Percentiles rank a stretch among this genome's conserved stretches.
Conservation (phyloP, 2,329 filamentous ascomycete genomes). For the Parastagonospora avenae region DNA sequence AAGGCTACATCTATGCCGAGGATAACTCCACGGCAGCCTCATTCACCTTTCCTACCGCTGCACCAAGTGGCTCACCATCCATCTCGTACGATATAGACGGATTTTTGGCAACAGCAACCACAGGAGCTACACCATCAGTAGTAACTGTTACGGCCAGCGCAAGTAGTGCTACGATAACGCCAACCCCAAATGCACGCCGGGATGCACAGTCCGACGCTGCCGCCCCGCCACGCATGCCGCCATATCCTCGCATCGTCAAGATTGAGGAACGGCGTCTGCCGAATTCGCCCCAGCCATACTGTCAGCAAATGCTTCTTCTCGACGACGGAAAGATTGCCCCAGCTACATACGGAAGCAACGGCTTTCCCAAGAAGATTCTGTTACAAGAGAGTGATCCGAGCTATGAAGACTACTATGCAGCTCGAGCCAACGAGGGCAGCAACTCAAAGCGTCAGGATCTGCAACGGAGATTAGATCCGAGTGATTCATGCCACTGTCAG, state of each 20-base stretch:
- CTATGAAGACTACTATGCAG: constrained; percentile 30
- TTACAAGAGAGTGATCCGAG: constrained; percentile 50
- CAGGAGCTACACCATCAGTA: constrained; percentile 4
- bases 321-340: constrained; percentile 54
- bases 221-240: constrained; percentile 28
- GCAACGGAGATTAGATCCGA: constrained; percentile 34
- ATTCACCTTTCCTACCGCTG: constrained; percentile 33
- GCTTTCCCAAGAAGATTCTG: constrained; percentile 43
- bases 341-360: constrained; percentile 35
- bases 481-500: constrained; percentile 44
- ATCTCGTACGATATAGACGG: constrained; percentile 14
- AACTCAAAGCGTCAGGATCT: constrained; percentile 18
- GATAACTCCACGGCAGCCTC: constrained; percentile 53
- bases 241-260: constrained; percentile 66
- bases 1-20: constrained; percentile 69
- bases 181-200: constrained; percentile 14
- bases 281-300: constrained; percentile 60
- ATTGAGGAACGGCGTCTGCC: constrained; percentile 67
- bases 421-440: constrained; percentile 10
- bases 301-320: constrained; percentile 67
- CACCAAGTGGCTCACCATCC: constrained; percentile 25
- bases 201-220: constrained; percentile 24
- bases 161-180: constrained; percentile 5
- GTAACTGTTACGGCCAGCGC: constrained; percentile 13
- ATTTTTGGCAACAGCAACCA: constrained; percentile 11